Conservation (phyloP, 108 stramenopile species). For the Mediolabrus comicus region DNA sequence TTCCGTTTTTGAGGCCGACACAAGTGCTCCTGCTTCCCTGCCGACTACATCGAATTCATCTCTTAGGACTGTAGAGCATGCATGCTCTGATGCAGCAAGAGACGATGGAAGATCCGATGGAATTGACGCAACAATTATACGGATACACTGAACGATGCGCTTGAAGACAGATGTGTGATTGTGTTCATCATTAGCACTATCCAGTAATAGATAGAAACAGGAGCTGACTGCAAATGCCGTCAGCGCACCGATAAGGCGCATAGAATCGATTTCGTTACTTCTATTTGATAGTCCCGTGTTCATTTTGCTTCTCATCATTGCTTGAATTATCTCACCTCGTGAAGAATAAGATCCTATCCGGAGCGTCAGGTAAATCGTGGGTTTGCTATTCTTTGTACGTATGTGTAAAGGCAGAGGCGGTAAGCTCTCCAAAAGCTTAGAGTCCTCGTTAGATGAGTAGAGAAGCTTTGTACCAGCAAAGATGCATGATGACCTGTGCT, state of each 20-base stretch:
- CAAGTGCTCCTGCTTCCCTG: slow-evolving; percentile 59
- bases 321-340: slow-evolving; percentile 78
- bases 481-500: slow-evolving; percentile 56
- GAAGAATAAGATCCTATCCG: slow-evolving; percentile 90
- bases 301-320: slow-evolving; percentile 34
- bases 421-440: not conserved
- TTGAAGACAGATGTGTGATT: slow-evolving; percentile 49
- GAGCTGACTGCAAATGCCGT: slow-evolving; percentile 46
- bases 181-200: not conserved
- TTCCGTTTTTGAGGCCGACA: slow-evolving; percentile 50
- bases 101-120: slow-evolving; percentile 63
- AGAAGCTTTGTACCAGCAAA: slow-evolving; percentile 71
- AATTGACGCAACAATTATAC: slow-evolving; percentile 56
- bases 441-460: slow-evolving; percentile 28
- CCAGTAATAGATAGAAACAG: slow-evolving; percentile 43
- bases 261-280: slow-evolving; percentile 47
- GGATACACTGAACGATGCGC: slow-evolving; percentile 57
- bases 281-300: slow-evolving; percentile 53
- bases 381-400: not conserved
- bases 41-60: slow-evolving; percentile 62
- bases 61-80: slow-evolving; percentile 45
- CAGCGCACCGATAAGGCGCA: slow-evolving; percentile 47
- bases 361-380: slow-evolving; percentile 41
- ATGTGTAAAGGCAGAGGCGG: slow-evolving; percentile 7
- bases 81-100: slow-evolving; percentile 38